phyloP scores from a whole-genome alignment of 441 rosid genomes.

The Adansonia madagascariensis region DNA sequence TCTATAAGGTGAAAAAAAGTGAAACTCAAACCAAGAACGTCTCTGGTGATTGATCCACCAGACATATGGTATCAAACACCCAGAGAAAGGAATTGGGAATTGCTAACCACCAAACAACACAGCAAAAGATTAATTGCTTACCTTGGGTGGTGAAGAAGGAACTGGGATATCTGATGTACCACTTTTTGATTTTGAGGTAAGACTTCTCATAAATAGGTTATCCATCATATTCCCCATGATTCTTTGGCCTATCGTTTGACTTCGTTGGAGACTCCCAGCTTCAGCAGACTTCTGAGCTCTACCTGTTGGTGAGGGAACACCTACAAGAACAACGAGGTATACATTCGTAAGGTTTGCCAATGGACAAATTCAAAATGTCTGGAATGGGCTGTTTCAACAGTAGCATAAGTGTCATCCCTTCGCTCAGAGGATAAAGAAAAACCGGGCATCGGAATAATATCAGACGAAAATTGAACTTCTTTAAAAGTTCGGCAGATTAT shows the following conservation, averaged over 20 bases:
- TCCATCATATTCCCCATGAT: conserved; percentile 89
- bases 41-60: neutral
- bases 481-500: conserved; percentile 7
- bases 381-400: conserved; percentile 2
- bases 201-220: conserved; percentile 77
- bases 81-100: neutral
- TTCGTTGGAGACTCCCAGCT: conserved; percentile 60
- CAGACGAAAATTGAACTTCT: neutral
- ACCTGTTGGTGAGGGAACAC: conserved; percentile 84
- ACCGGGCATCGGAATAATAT: neutral
- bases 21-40: neutral
- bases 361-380: neutral
- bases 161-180: conserved; percentile 56
- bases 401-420: conserved; percentile 15
- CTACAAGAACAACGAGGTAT: conserved; percentile 38
- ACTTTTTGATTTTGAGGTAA: conserved; percentile 73
- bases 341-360: neutral
- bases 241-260: conserved; percentile 87
- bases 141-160: conserved; percentile 88
- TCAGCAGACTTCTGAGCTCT: conserved; percentile 65
- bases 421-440: neutral
- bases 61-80: neutral
- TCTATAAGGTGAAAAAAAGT: conserved; percentile 2
- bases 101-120: conserved; percentile 2
- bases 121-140: conserved; percentile 28